Base-by-base conservation (phyloP, 306 rosid species). In the Cotoneaster glaucophyllus region DNA sequence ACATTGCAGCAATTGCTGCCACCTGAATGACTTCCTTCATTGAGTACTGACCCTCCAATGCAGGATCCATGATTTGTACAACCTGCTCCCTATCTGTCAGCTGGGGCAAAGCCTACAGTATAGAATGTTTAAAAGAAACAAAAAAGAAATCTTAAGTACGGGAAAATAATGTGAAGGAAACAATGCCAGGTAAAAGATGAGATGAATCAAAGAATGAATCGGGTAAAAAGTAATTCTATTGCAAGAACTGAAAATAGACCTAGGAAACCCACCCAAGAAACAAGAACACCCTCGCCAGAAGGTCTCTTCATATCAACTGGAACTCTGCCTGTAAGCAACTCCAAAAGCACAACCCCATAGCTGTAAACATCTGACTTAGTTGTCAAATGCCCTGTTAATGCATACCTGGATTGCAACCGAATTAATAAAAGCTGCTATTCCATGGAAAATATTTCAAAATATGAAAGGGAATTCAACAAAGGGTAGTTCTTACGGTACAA, bases 241-340 rank as follows among this genome's bases (percentile, higher is more conserved):
- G 26, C 57, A 59, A 14, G 54, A 56, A 54, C 21, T 10, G n/a
- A 64, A 78, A 15, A 24, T 13, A 77, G 28, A 18, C 34, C 64
- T 62, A 77, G 41, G 61, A 74, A 75, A 66, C 93, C 34, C 74
- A 95, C 98, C 98, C 98, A 95, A 77, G 97, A 86, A 83, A 90
- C 97, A 67, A 95, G 93, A 77, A 90, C 89, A 3, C 93, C 97
- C 86, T 95, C 98, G 21, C 97, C 97, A 0, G 85, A 82, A 76
- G 98, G 88, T 85, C 93, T 86, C 84, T 90, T 89, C 97, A 89
- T 92, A 82, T 95, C 97, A n/a, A 95, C 93, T 4, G 98, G 96
- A 71, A 95, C 96, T 77, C 97, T 87, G 54, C 97, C 97, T 0
- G 97, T 95, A 44, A 95, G 96, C 82, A 95, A 84, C 89, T 95